These are phyloP conservation scores for Amanita subjunquillea DNA, from an alignment of 768 basidiomycete species.

Conservation along the genomic window DNA sequence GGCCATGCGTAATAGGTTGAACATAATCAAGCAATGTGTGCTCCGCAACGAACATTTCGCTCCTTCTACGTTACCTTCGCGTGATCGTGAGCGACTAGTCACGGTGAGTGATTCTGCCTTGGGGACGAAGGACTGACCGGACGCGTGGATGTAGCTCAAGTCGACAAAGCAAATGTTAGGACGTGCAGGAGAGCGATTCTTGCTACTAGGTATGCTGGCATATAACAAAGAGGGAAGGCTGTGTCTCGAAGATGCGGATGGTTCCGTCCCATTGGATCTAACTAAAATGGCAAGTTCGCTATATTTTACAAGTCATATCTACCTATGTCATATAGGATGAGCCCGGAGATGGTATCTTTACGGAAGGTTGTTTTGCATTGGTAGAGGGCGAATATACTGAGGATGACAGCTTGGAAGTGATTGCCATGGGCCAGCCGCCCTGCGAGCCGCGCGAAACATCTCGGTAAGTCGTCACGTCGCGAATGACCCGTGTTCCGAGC, in stretches of 20 bases:
- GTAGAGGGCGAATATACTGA: slow-evolving; percentile 96
- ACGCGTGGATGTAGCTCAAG: slow-evolving; percentile 48
- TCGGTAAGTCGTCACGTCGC: slow-evolving; percentile 37
- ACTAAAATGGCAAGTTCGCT: slow-evolving; percentile 59
- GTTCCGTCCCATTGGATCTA: slow-evolving; percentile 80
- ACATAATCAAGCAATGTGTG: slow-evolving; percentile 89
- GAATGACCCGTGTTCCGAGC: slow-evolving; percentile 6
- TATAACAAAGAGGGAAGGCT: slow-evolving; percentile 86
- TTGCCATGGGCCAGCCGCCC: slow-evolving; percentile 95
- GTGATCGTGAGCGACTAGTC: slow-evolving; percentile 78
- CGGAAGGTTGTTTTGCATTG: slow-evolving; percentile 91
- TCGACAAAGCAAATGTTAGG: slow-evolving; percentile 96
- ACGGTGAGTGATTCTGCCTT: slow-evolving; percentile 43
- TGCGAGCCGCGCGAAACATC: slow-evolving; percentile 84
- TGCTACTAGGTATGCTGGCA: slow-evolving; percentile 87
- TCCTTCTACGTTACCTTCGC: slow-evolving; percentile 85
- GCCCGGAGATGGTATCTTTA: slow-evolving; percentile 92
- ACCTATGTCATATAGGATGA: slow-evolving; percentile 41
- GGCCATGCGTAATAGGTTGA: slow-evolving; percentile 75
- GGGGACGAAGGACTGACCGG: background rate
- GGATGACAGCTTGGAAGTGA: slow-evolving; percentile 78
- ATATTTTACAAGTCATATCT: background rate
- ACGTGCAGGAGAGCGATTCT: slow-evolving; percentile 78
- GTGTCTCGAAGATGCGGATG: slow-evolving; percentile 91
- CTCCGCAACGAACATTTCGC: slow-evolving; percentile 96